Conservation (phyloP, 768 basidiomycete genomes). For the Collybia sp. region DNA sequence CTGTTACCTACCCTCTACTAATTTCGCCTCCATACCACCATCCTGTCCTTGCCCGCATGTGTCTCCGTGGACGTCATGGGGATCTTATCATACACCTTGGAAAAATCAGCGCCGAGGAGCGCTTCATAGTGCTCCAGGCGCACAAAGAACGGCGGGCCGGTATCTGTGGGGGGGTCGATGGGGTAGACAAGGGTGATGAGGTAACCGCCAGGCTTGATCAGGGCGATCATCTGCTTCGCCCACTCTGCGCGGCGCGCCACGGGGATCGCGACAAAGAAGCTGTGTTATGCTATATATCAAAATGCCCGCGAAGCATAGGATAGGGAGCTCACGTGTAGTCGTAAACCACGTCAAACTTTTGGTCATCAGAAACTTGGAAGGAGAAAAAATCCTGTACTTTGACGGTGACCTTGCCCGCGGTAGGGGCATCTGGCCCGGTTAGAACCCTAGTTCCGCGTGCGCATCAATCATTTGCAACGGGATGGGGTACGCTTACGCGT, state of each 20-base stretch:
- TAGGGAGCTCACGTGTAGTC: constrained; percentile 52
- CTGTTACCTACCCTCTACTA: constrained; percentile 2
- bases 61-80: constrained; percentile 35
- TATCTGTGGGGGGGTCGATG: constrained; percentile 33
- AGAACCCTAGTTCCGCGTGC: constrained; percentile 10
- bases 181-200: constrained; percentile 61
- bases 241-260: constrained; percentile 47
- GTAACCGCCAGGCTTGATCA: constrained; percentile 59
- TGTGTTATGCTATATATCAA: constrained; percentile 14
- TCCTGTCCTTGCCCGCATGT: constrained; percentile 44
- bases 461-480: not conserved
- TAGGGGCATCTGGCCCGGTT: constrained; percentile 9
- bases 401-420: constrained; percentile 31
- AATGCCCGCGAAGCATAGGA: not conserved
- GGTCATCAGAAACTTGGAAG: constrained; percentile 27
- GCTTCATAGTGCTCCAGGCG: constrained; percentile 51
- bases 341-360: constrained; percentile 52
- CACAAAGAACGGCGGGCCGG: constrained; percentile 63
- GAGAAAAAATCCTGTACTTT: constrained; percentile 51
- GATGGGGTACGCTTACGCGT: constrained; percentile 25
- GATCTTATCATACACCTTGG: constrained; percentile 47
- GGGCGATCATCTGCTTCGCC: constrained; percentile 49
- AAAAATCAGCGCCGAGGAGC: constrained; percentile 44
- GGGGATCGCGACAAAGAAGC: constrained; percentile 72
- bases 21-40: constrained; percentile 49